Base-by-base conservation (phyloP, 352 stramenopile genomes). In the Globisporangium radiosum region DNA sequence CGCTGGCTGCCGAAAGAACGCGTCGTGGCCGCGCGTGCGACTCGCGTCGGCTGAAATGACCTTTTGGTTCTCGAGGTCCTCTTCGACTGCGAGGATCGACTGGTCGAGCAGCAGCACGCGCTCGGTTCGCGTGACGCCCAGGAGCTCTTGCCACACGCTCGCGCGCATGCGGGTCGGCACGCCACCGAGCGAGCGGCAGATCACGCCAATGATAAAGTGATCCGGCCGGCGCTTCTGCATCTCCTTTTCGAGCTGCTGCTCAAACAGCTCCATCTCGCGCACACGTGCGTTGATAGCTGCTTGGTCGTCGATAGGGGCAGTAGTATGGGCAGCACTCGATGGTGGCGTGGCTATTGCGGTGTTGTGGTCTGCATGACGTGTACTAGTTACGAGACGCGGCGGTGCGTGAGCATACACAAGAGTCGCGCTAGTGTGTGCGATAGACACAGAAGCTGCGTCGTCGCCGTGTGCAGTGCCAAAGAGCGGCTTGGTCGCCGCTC, bases 41-140 rank as follows among this genome's bases (percentile, higher is more conserved):
- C 75, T 66, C 10, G 90, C 87, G 60, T 98, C 92, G 0, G 90
- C 90, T 2, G 78, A 70, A 60, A 98, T 94, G 9, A 98, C 92
- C 2, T 87, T 73, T 65, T 98, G 90, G 65, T 98, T 98, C 43
- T 74, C 73, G 33, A 97, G 66, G 55, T 97, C 82, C 64, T 94
- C 78, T 50, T 93, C 76, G 6, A 94, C 85, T 25, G 69, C 52
- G 37, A 78, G 37, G 56, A 95, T 95, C 51, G 71, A 84, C 51
- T 90, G 75, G 62, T 90, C 81, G 50, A 94, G 60, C 38, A 72
- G 60, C 38, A 72, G 73, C 47, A 84, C 45, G 2, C 71, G 75
- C 63, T 92, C 82, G 47, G 68, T 88, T 25, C 70, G 77, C 17
- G 81, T 70, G 3, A 93, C 80, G 44, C 84, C 81, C 36, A 94